phyloP scores from a whole-genome alignment of 805 yeast species.

The Vanderwaltozyma tropicalis region DNA sequence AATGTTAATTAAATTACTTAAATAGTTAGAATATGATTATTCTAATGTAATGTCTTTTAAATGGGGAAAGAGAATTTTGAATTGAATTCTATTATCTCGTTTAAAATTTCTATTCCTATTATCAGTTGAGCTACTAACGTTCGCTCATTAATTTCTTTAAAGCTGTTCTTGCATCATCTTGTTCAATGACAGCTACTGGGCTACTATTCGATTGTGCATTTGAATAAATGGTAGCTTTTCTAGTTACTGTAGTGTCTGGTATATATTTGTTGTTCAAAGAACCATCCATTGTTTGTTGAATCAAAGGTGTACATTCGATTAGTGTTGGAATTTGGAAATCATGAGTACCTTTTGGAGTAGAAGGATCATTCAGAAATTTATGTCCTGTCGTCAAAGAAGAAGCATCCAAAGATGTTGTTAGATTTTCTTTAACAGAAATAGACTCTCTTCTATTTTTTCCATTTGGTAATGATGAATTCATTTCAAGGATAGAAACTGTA shows the following conservation, averaged over 20 bases:
- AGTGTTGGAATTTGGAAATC: constrained; percentile 9
- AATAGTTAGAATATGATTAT: no score
- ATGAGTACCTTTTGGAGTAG: constrained; percentile 11
- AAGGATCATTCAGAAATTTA: constrained; percentile 6
- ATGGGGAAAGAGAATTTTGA: no score
- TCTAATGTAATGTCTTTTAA: no score
- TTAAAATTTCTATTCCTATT: neutral
- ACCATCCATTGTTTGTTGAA: constrained; percentile 27
- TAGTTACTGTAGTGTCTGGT: constrained; percentile 9
- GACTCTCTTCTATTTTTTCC: neutral
- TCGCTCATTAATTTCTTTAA: constrained; percentile 22
- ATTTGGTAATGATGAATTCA: constrained; percentile 2
- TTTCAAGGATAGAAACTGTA: neutral
- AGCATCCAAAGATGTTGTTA: neutral
- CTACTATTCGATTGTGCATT: no score
- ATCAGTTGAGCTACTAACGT: neutral
- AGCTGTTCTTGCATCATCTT: constrained; percentile 26
- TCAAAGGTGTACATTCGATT: constrained; percentile 25
- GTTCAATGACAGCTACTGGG: no score
- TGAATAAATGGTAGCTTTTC: no score
- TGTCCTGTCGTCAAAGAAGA: neutral
- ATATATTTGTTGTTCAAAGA: constrained; percentile 14
- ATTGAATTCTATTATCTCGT: neutral
- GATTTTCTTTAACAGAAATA: no score
- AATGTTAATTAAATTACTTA: no score